Evolutionary conservation across 1,139 yeast species (phyloP), one percentile per base, ranked within the genome.

Genomic region (Yamadazyma conglobata): DNA sequence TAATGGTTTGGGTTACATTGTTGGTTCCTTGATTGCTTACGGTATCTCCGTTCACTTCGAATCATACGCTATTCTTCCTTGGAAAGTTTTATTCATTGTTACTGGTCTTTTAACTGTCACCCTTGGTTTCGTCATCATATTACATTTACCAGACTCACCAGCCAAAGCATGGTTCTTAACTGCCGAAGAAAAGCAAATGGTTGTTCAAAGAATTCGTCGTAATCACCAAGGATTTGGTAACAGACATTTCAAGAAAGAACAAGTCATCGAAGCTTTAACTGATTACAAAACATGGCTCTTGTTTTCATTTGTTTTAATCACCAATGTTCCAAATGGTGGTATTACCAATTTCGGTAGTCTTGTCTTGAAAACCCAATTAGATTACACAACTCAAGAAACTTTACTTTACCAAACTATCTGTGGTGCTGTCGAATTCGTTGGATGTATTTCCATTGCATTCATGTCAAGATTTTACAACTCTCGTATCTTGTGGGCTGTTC

Each of bases 151-250:
- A 3, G 54, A 55, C 37, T 42, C 48, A 10, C 65, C 64, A 5
- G 46, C 54, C 5, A 37, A 36, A 14, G 65, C 66, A 6, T 58
- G 63, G 61, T 60, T 54, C 32, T 57, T 77, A 30, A 56, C 59
- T 7, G 68, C 62, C 6, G 60, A 64, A 22, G 85, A 79, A 40
- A 72, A 70, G 32, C 39, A 41, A 10, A 39, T 55, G 20, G 61
- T 58, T 6, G 64, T 62, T 20, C 58, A 62, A 34, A 44, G 66
- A 40, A 48, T 55, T 18, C 53, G 70, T 46, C 43, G 43, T 3
- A 67, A 68, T 40, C 60, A 64, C 30, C 73, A 79, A 46, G 81
- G 83, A 10, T 73, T 76, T 38, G 81, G 81, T 30, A 73, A 73
- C 42, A 64, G 60, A 37, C 60, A 62, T 25, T 66, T 75, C 54